Base-by-base conservation (phyloP, 495 filamentous ascomycete genomes). In the Penicillium arizonense region DNA sequence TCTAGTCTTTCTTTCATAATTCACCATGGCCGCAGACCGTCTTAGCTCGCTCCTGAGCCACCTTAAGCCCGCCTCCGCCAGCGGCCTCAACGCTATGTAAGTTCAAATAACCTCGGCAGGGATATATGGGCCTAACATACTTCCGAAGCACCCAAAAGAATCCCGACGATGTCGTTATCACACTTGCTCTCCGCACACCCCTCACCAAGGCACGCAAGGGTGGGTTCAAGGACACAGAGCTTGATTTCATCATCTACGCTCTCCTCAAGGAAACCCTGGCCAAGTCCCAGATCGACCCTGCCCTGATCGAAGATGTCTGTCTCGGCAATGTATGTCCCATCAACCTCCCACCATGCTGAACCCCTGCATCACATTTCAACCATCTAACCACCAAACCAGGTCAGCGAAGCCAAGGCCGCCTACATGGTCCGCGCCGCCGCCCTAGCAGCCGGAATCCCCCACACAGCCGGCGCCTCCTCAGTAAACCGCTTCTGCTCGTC, bases 401-500 rank as follows among this genome's bases (percentile, higher is more conserved):
- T 96, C 67, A 87, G 82, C 48, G 89, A 96, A 56, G 81, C 78
- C 52, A 94, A 91, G 75, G 85, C 91, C 46, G 84, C 93, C 34
- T 96, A 96, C 82, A 90, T 92, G 65, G 77, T 87, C 59, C 91
- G 94, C 50, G 89, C 90, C 30, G 91, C 94, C 23, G 76, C 88
- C 32, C 89, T 98, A 51, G 89, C 90, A 18, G 92, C 94, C 49
- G 94, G 94, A 42, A 94, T 96, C 79, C 94, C 94, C 35, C 91
- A 94, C 76, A 96, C 93, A 13, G 79, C 87, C 40, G 81, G 82
- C 52, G 88, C 85, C 50, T 91, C 82, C 48, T 85, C 84, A 51
- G 82, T 92, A 36, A 98, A 97, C 81, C 88, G 94, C 48, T 97
- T 97, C 83, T 98, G 94, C 79, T 93, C 89, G 12, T 97, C 93